Evolutionary conservation across 129 eudicot species (phyloP), one percentile per base, ranked within the genome.

Genomic region (Flaveria brownii): DNA sequence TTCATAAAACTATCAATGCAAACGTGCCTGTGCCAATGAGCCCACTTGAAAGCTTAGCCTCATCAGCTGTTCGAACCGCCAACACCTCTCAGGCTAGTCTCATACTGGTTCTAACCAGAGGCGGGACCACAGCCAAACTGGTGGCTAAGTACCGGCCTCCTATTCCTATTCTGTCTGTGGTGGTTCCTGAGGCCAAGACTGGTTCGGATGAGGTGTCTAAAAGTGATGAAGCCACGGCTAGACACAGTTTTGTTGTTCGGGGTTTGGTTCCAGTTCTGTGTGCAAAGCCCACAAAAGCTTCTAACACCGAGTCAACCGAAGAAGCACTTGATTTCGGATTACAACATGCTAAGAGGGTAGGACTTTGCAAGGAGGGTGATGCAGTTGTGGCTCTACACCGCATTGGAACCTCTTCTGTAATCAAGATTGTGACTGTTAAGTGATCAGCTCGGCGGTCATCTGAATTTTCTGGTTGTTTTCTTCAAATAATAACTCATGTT

Each of bases 361-460:
- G 77, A n/a, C 85, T 81, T 42, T 60, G 81, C 77, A 81, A 81
- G 73, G 77, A 61, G 25, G 85, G 81, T 25, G 85, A 81, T 36
- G 72, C 85, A 2, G 81, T 76, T 20, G 85, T 81, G 72, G 85
- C 85, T 60, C 57, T 81, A 18, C 85, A 81, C 68, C 85, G 85
- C 18, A 73, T 81, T 22, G 85, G 85, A 42, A 61, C 77, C 25
- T 73, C 85, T 4, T 76, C 85, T 14, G 26, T 81, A n/a, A 81
- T 81, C 81, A 81, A 81, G 85, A 81, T 81, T 45, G 73, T 81
- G 60, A 76, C 33, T 5, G 81, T 81, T 51, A 81, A 81, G 85
- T 80, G 78, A 79, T 36, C 8, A 9, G 71, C 6, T 20, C 22
- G 65, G 15, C 22, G 14, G 0, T 67, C 71, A 23, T 52, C 49